Evolutionary conservation across 2,329 filamentous ascomycete genomes (phyloP).

Genomic region (Nemania bipapillata): DNA sequence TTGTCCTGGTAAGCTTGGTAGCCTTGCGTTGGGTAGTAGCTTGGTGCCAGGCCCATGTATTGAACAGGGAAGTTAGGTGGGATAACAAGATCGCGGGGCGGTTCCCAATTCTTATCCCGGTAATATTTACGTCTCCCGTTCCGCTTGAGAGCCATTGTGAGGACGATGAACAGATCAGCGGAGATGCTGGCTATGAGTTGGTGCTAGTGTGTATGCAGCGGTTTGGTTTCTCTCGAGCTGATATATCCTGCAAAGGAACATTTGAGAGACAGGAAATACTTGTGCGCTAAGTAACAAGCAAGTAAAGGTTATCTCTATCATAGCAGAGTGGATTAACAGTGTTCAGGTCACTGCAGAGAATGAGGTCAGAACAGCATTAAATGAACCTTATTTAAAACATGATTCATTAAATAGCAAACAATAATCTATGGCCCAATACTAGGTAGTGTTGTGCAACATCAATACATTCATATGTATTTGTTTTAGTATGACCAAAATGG

Average conservation of each 20-base stretch:
- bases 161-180: neutral
- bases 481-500: no score
- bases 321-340: neutral
- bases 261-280: neutral
- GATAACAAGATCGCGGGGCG: slow-evolving; percentile 23
- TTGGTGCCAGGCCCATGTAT: neutral
- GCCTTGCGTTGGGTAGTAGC: neutral
- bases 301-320: neutral
- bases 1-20: neutral
- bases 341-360: neutral
- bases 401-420: neutral
- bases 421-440: neutral
- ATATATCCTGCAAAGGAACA: neutral
- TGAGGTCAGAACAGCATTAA: neutral
- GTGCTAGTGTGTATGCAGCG: neutral
- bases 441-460: neutral
- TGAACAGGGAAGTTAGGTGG: neutral
- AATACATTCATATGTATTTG: neutral
- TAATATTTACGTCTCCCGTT: slow-evolving; percentile 3
- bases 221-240: neutral
- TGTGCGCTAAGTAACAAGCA: neutral
- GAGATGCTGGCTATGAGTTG: neutral
- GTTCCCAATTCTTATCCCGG: slow-evolving; percentile 20
- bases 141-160: slow-evolving; percentile 3
- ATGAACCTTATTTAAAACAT: neutral